Conservation (phyloP, 176 grass and related monocot species). For the Hordeum vulgare region MorexV3_pseudomolecules_assembly NC_058522.1:542161109-542161608, state of each 20-base stretch:
- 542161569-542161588: too few species aligned
- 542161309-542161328: neutral
- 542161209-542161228: neutral
- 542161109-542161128: neutral
- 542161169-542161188: neutral
- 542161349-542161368: neutral
- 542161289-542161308: slow-evolving; percentile 38
- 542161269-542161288: slow-evolving; percentile 43
- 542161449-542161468: neutral
- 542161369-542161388: neutral
- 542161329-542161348: neutral
- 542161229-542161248: neutral
- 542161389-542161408: neutral
- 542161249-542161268: slow-evolving; percentile 33
- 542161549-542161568: too few species aligned
- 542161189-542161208: neutral
- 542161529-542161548: neutral
- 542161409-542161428: neutral
- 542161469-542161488: neutral
- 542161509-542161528: neutral
- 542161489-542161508: neutral
- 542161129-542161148: neutral
- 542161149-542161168: neutral
- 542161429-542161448: neutral
- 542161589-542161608: too few species aligned